Evolutionary conservation across 768 basidiomycete genomes (phyloP).

Genomic region (Calocybe cyanea): DNA sequence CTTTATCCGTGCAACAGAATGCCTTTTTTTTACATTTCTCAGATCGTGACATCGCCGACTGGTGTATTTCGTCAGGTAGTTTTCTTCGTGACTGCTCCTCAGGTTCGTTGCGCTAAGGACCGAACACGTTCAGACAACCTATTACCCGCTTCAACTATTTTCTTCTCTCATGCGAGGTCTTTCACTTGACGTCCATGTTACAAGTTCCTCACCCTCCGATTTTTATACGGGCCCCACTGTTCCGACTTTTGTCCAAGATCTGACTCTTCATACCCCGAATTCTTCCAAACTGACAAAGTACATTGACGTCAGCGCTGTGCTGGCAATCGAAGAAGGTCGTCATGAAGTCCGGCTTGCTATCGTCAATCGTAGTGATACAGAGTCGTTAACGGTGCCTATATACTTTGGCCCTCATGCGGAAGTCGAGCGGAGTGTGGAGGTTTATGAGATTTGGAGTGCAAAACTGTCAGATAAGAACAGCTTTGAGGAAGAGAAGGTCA

Average conservation of each 20-base stretch:
- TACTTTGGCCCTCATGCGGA: slow-evolving; percentile 28
- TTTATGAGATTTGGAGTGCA: slow-evolving; percentile 51
- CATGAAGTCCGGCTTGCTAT: slow-evolving; percentile 47
- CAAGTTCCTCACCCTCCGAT: slow-evolving; percentile 20
- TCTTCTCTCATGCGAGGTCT: slow-evolving; percentile 52
- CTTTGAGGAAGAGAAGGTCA: slow-evolving; percentile 40
- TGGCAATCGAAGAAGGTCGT: slow-evolving; percentile 22
- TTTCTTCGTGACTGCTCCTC: not conserved
- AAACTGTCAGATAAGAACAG: slow-evolving; percentile 39
- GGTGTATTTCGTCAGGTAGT: slow-evolving; percentile 33
- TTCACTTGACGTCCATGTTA: slow-evolving; percentile 35
- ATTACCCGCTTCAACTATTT: slow-evolving; percentile 50
- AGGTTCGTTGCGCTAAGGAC: not conserved
- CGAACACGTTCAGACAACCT: slow-evolving; percentile 36
- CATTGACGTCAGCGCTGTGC: slow-evolving; percentile 46
- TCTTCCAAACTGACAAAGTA: slow-evolving; percentile 35
- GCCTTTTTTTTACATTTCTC: not conserved
- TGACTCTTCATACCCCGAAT: slow-evolving; percentile 31
- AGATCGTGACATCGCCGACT: slow-evolving; percentile 44
- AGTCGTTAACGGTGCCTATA: slow-evolving; percentile 35
- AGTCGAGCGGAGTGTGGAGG: slow-evolving; percentile 25
- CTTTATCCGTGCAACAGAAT: not conserved
- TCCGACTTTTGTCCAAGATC: slow-evolving; percentile 45
- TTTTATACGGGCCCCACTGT: slow-evolving; percentile 44
- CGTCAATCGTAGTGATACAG: slow-evolving; percentile 44